A percentile compares a stretch with the other conserved stretches of the same genome.
Evolutionary conservation across 345 rosid genomes (phyloP).

Genomic region (Barbarea vulgaris): DNA sequence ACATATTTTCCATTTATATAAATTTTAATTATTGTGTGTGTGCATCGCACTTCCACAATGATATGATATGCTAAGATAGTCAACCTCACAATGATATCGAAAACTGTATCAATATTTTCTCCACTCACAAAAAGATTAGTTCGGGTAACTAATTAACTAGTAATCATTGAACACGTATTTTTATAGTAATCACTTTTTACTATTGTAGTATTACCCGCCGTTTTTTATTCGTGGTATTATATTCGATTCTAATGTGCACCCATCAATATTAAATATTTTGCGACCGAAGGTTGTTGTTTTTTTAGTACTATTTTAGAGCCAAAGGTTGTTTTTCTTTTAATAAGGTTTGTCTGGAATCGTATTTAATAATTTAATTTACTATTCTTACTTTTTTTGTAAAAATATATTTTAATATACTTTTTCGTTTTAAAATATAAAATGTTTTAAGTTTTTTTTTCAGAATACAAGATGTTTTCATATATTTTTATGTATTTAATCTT

Average conservation of each 20-base stretch:
- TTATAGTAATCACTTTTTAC: slow-evolving; percentile 22
- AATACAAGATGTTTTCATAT: too few relatives aligned
- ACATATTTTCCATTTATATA: background rate
- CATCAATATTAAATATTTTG: slow-evolving; percentile 17
- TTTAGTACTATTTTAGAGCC: background rate
- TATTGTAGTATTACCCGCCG: slow-evolving; percentile 14
- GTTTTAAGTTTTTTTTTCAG: too few relatives aligned
- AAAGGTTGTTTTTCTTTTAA: slow-evolving; percentile 19
- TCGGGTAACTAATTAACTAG: slow-evolving; percentile 24
- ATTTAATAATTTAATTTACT: background rate
- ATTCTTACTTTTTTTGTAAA: background rate
- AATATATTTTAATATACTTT: background rate
- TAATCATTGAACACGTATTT: slow-evolving; percentile 36
- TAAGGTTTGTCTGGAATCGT: slow-evolving; percentile 6
- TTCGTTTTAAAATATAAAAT: too few relatives aligned
- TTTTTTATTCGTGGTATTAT: slow-evolving; percentile 21
- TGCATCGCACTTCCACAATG: slow-evolving; percentile 36
- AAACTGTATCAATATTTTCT: slow-evolving; percentile 30
- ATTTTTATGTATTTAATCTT: too few relatives aligned
- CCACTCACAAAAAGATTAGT: slow-evolving; percentile 35
- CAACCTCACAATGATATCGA: slow-evolving; percentile 41
- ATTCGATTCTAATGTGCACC: slow-evolving; percentile 26
- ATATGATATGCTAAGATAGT: slow-evolving; percentile 34
- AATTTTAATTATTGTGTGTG: slow-evolving; percentile 13
- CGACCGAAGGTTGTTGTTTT: slow-evolving; percentile 24